Base-by-base conservation (phyloP, 768 basidiomycete species). In the Roridomyces roridus region DNA sequence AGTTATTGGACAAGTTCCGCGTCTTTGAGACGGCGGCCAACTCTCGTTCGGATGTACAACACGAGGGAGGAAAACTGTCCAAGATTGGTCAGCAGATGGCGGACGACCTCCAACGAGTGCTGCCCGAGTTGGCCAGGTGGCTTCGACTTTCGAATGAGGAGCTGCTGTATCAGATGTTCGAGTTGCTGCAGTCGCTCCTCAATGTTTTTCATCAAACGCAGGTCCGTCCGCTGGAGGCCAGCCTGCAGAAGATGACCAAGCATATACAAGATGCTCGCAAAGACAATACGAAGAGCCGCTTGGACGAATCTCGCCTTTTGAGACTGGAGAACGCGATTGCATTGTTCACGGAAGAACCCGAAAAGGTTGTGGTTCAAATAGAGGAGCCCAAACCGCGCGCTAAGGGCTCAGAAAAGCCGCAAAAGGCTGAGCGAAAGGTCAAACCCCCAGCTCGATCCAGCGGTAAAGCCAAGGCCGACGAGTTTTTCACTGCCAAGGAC, bases 131-230 rank as follows among this genome's bases (percentile, higher is more conserved):
- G 45, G 79, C 88, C 17, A 81, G 85, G 47, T 99, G 97, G 97
- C 76, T 98, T 43, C 87, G 96, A 23, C 79, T 98, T 31, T 98
- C 95, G 12, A 94, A 98, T 71, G 83, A 89, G 64, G 96, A 98
- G 67, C 80, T 97, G 6, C 77, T 98, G 3, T 88, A 95, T 70
- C 93, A 96, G 65, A 89, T 94, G 0, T 94, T 92, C 61, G 79
- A 91, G 46, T 80, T 98, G 20, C 76, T 98, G 21, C 87, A 91
- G 66, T 83, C 86, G 12, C 80, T 98, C 24, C 77, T 98, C 46
- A 82, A 84, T 18, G 85, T 90, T 57, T 94, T 97, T 74, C 81
- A 82, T 47, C 83, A 86, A 41, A 83, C 84, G 2, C 71, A 76
- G 6, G 75, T 87, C 4, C 76, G 71, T 3, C 93, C 90, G 1